Conservation (phyloP, 2,329 filamentous ascomycete genomes). For the Thermochaetoides dissita region DNA sequence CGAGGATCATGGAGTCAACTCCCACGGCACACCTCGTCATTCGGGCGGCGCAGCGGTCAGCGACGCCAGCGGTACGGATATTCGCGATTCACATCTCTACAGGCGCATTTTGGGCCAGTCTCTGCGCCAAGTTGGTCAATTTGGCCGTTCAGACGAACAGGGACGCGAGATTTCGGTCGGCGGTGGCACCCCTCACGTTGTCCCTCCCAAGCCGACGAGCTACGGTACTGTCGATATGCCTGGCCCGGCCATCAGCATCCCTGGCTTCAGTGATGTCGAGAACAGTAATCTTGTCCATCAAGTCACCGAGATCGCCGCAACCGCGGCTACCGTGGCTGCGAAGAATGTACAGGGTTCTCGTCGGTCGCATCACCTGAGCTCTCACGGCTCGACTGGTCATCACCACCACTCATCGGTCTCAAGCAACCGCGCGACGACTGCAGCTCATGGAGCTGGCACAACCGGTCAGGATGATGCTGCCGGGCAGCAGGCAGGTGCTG, state of each 20-base stretch:
- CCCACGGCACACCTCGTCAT: slow-evolving; percentile 19
- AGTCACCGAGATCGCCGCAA: slow-evolving; percentile 86
- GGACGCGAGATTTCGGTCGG: slow-evolving; percentile 25
- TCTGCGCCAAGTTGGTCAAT: slow-evolving; percentile 65
- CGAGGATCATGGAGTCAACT: slow-evolving; percentile 29
- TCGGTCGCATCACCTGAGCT: not conserved
- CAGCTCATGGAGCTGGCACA: slow-evolving; percentile 25
- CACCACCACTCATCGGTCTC: slow-evolving; percentile 7
- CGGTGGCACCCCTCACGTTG: slow-evolving; percentile 50
- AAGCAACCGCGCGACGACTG: slow-evolving; percentile 16
- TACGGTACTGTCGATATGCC: slow-evolving; percentile 26
- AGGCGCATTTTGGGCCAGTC: slow-evolving; percentile 88
- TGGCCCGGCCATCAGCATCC: slow-evolving; percentile 37
- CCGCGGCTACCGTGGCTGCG: slow-evolving; percentile 74
- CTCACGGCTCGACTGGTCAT: slow-evolving; percentile 1
- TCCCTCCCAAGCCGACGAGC: slow-evolving; percentile 52
- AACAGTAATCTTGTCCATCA: slow-evolving; percentile 71
- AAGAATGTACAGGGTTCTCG: slow-evolving; percentile 44
- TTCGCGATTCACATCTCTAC: slow-evolving; percentile 79
- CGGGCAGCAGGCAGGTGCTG: slow-evolving; percentile 24
- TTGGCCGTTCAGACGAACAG: slow-evolving; percentile 34
- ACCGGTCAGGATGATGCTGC: slow-evolving; percentile 33
- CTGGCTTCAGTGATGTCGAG: slow-evolving; percentile 67
- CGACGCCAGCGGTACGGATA: slow-evolving; percentile 46
- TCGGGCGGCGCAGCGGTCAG: slow-evolving; percentile 23